These are phyloP conservation scores for Vitis cinerea DNA, from an alignment of 164 flowering plant genomes.

Conservation along the genomic window DNA sequence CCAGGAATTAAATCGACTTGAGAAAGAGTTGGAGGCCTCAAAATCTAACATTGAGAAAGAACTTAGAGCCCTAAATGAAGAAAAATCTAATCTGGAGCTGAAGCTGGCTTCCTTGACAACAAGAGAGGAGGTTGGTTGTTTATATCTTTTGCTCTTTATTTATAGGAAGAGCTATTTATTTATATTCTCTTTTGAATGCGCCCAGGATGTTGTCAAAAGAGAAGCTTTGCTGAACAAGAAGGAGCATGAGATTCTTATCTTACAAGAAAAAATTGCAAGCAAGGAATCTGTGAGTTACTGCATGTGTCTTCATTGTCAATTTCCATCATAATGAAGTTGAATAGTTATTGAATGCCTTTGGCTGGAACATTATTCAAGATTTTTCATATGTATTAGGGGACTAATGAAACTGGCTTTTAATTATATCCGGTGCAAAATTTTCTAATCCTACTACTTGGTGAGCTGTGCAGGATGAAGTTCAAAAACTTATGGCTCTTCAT, in stretches of 20 bases:
- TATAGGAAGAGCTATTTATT: not conserved
- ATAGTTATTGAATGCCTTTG: too few relatives aligned
- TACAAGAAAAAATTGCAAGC: slow-evolving; percentile 60
- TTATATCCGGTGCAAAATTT: not conserved
- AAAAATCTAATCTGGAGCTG: slow-evolving; percentile 47
- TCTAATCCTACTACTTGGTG: slow-evolving; percentile 4
- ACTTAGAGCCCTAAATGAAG: slow-evolving; percentile 38
- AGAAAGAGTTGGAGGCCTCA: slow-evolving; percentile 60
- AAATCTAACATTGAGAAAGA: slow-evolving; percentile 51
- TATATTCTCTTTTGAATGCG: slow-evolving; percentile 11
- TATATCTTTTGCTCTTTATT: not conserved
- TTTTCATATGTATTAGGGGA: not conserved
- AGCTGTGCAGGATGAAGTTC: slow-evolving; percentile 55
- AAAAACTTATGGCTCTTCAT: slow-evolving; percentile 47
- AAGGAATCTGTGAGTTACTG: slow-evolving; percentile 64
- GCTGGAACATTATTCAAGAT: not conserved
- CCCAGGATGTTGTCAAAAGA: slow-evolving; percentile 53
- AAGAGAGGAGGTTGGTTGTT: slow-evolving; percentile 65
- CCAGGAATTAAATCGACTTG: slow-evolving; percentile 52
- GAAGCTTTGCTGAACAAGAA: slow-evolving; percentile 57
- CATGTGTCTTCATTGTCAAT: not conserved
- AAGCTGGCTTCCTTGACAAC: slow-evolving; percentile 39
- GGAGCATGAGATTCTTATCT: slow-evolving; percentile 65
- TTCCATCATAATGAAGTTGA: not conserved
- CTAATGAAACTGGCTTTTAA: not conserved